phyloP scores from a whole-genome alignment of 192 early-diverging fungal genomes.

The Dissophora globulifera region DNA sequence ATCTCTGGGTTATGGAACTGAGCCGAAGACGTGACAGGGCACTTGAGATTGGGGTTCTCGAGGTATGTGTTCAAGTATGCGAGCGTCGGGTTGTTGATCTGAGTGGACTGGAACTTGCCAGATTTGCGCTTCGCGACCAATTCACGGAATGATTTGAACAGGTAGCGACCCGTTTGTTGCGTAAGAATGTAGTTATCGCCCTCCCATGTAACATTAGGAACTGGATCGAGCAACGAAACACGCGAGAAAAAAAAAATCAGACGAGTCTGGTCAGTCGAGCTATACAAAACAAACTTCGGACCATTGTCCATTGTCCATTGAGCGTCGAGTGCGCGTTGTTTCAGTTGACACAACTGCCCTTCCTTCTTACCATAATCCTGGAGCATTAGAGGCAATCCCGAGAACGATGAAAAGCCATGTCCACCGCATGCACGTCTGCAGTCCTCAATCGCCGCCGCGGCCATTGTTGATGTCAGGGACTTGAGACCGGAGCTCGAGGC shows the following conservation, averaged over 20 bases:
- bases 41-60: slow-evolving; percentile 65
- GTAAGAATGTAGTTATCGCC: slow-evolving; percentile 88
- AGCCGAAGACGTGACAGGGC: slow-evolving; percentile 35
- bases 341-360: too few relatives aligned
- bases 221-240: slow-evolving; percentile 12
- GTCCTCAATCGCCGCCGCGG: slow-evolving; percentile 73
- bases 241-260: too few relatives aligned
- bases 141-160: slow-evolving; percentile 49
- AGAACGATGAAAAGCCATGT: slow-evolving; percentile 79
- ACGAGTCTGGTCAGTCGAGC: too few relatives aligned
- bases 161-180: slow-evolving; percentile 84
- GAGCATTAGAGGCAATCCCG: slow-evolving; percentile 74
- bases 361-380: slow-evolving; percentile 68
- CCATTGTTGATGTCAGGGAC: slow-evolving; percentile 73
- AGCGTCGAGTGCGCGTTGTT: too few relatives aligned
- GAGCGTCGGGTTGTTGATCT: slow-evolving; percentile 37
- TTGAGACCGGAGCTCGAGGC: slow-evolving; percentile 80
- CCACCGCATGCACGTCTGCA: slow-evolving; percentile 80
- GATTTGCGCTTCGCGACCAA: slow-evolving; percentile 40
- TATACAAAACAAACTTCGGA: too few relatives aligned
- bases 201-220: slow-evolving; percentile 83
- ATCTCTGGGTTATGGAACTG: slow-evolving; percentile 53
- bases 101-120: slow-evolving; percentile 15
- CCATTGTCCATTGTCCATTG: too few relatives aligned
- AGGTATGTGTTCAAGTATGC: slow-evolving; percentile 60